Evolutionary conservation across 2,329 filamentous ascomycete genomes (phyloP).

Genomic region (Monascus ruber): DNA sequence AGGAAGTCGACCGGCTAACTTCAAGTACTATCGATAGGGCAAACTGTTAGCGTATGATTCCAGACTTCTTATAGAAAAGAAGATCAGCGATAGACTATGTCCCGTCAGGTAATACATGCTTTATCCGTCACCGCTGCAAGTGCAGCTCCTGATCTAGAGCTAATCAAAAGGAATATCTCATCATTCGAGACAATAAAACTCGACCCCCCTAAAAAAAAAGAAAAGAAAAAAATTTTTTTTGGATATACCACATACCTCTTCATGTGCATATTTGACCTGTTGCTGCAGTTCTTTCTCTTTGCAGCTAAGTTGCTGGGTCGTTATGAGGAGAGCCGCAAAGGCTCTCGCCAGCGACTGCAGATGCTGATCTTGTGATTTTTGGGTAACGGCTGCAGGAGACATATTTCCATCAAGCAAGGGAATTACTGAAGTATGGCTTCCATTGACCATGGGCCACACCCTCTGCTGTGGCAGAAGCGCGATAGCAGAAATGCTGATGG

Average conservation of each 20-base stretch:
- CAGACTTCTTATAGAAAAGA: slow-evolving; percentile 7
- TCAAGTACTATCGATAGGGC: slow-evolving; percentile 19
- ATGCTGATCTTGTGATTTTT: slow-evolving; percentile 23
- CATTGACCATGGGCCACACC: slow-evolving; percentile 1
- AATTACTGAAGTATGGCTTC: slow-evolving; percentile 9
- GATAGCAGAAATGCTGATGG: slow-evolving; percentile 2
- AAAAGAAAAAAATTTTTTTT: background rate
- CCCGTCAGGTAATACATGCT: slow-evolving; percentile 45
- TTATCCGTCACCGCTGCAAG: slow-evolving; percentile 52
- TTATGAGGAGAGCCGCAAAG: slow-evolving; percentile 33
- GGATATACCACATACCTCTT: slow-evolving; percentile 25
- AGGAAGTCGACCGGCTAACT: slow-evolving; percentile 19
- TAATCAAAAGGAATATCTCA: slow-evolving; percentile 45
- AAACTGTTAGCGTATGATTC: slow-evolving; percentile 16
- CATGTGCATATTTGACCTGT: slow-evolving; percentile 26
- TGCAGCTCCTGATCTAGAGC: slow-evolving; percentile 75
- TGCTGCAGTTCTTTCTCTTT: slow-evolving; percentile 29
- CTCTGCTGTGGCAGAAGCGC: slow-evolving; percentile 17
- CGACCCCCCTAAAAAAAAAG: background rate
- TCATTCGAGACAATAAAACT: slow-evolving; percentile 29
- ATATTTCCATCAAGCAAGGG: slow-evolving; percentile 12
- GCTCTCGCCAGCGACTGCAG: slow-evolving; percentile 27
- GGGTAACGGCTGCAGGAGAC: slow-evolving; percentile 20
- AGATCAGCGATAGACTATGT: slow-evolving; percentile 13
- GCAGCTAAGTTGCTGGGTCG: slow-evolving; percentile 26